Percentiles rank a stretch among this genome's conserved stretches.
These are phyloP conservation scores for Inosperma sp. DNA, from an alignment of 768 basidiomycete genomes.

Conservation along the genomic window DNA sequence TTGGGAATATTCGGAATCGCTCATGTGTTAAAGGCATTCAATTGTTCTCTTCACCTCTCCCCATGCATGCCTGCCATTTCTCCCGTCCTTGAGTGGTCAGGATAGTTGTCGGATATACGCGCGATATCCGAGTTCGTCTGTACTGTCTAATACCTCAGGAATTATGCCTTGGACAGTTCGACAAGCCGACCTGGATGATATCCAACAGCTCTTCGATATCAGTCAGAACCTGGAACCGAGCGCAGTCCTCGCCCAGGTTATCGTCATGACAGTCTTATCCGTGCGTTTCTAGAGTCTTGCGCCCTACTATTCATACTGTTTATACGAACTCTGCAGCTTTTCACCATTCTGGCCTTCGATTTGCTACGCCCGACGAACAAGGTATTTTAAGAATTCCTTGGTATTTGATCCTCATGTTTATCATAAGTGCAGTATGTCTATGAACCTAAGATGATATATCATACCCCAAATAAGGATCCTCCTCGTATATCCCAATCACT, in stretches of 20 bases:
- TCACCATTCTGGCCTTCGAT: slow-evolving; percentile 63
- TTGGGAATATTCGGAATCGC: too few species aligned
- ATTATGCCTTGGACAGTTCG: too few species aligned
- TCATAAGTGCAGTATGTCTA: slow-evolving; percentile 55
- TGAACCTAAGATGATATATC: slow-evolving; percentile 83
- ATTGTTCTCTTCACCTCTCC: too few species aligned
- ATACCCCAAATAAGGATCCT: slow-evolving; percentile 60
- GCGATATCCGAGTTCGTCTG: too few species aligned
- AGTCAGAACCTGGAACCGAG: slow-evolving; percentile 51
- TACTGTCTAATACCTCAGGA: too few species aligned
- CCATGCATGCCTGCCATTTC: too few species aligned
- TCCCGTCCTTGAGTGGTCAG: too few species aligned
- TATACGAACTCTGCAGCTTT: too few species aligned
- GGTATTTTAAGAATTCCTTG: slow-evolving; percentile 26
- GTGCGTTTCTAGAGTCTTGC: slow-evolving; percentile 31
- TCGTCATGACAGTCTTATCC: slow-evolving; percentile 52
- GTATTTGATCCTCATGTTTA: slow-evolving; percentile 49
- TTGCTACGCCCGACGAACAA: slow-evolving; percentile 73
- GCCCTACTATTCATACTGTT: too few species aligned
- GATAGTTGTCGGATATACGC: too few species aligned
- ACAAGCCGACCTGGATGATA: slow-evolving; percentile 8
- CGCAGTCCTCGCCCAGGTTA: slow-evolving; percentile 57
- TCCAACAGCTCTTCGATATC: slow-evolving; percentile 23
- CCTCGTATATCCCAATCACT: slow-evolving; percentile 69
- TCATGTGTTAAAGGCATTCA: too few species aligned